Percentiles rank a stretch among this genome's conserved stretches.
Conservation (phyloP, 2,329 filamentous ascomycete genomes). For the Elsinoe necatrix region DNA sequence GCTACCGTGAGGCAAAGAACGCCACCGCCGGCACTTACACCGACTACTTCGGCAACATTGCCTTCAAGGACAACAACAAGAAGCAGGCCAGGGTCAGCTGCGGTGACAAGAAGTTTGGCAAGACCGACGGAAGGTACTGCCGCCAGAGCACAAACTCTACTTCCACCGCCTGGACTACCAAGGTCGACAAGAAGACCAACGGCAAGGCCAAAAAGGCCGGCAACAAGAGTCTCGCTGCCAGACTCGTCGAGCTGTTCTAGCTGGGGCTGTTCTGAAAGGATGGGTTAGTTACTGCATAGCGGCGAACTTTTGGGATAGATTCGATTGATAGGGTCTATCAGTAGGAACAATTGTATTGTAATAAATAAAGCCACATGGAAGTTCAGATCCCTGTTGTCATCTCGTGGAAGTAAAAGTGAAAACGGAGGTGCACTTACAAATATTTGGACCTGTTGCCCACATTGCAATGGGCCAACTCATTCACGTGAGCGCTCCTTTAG, state of each 20-base stretch:
- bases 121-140: not conserved
- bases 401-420: too few relatives aligned
- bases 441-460: too few relatives aligned
- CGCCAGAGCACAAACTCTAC: not conserved
- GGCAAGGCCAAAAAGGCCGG: not conserved
- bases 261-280: not conserved
- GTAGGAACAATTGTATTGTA: slow-evolving; percentile 17
- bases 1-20: not conserved
- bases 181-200: not conserved
- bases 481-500: too few relatives aligned
- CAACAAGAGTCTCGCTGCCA: not conserved
- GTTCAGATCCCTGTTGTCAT: slow-evolving; percentile 16
- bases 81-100: slow-evolving; percentile 1
- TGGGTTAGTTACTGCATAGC: not conserved
- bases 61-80: slow-evolving; percentile 9
- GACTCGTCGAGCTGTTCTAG: not conserved
- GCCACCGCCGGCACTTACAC: not conserved
- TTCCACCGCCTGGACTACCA: not conserved
- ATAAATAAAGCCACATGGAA: slow-evolving; percentile 11
- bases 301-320: not conserved
- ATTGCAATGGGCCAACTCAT: too few relatives aligned
- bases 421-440: too few relatives aligned
- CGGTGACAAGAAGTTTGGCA: not conserved
- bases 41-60: not conserved
- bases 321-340: not conserved